Evolutionary conservation across 176 grass and related monocot species (phyloP).

Genomic region (Luzula sylvatica): DNA sequence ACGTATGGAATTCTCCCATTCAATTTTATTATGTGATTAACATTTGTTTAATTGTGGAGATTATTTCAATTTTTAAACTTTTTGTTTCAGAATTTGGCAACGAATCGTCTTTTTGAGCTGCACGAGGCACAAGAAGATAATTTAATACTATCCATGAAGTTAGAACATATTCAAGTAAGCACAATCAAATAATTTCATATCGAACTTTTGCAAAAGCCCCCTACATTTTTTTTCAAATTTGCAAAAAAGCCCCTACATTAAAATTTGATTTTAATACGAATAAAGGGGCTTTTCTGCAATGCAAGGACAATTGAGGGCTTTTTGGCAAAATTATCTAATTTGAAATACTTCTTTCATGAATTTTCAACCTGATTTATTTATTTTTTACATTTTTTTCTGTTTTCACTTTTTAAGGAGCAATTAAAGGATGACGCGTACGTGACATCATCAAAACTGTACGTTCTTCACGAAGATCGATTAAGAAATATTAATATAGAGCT

Average conservation of each 20-base stretch:
- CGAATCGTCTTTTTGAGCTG: slow-evolving; percentile 78
- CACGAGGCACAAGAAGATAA: slow-evolving; percentile 95
- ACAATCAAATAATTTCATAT: slow-evolving; percentile 20
- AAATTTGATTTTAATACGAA: too few species aligned
- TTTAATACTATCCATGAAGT: slow-evolving; percentile 67
- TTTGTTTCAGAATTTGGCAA: slow-evolving; percentile 47
- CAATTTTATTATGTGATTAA: slow-evolving; percentile 11
- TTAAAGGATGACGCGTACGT: slow-evolving; percentile 79
- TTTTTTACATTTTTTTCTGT: too few species aligned
- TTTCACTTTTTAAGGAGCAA: slow-evolving; percentile 41
- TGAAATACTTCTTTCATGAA: slow-evolving; percentile 5
- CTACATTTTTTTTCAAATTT: too few species aligned
- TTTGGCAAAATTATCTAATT: too few species aligned
- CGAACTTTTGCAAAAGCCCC: too few species aligned
- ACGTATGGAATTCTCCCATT: slow-evolving; percentile 16
- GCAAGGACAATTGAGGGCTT: too few species aligned
- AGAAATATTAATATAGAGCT: slow-evolving; percentile 71
- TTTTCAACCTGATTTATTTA: slow-evolving; percentile 20
- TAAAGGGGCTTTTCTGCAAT: too few species aligned
- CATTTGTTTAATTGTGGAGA: slow-evolving; percentile 7
- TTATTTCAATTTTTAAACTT: slow-evolving; percentile 27
- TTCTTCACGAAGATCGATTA: slow-evolving; percentile 57
- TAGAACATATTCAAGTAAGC: slow-evolving; percentile 89
- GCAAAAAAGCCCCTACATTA: too few species aligned
- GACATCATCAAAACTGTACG: slow-evolving; percentile 61